Evolutionary conservation across 2,329 filamentous ascomycete genomes (phyloP).

Genomic region (Byssochlamys sp.): DNA sequence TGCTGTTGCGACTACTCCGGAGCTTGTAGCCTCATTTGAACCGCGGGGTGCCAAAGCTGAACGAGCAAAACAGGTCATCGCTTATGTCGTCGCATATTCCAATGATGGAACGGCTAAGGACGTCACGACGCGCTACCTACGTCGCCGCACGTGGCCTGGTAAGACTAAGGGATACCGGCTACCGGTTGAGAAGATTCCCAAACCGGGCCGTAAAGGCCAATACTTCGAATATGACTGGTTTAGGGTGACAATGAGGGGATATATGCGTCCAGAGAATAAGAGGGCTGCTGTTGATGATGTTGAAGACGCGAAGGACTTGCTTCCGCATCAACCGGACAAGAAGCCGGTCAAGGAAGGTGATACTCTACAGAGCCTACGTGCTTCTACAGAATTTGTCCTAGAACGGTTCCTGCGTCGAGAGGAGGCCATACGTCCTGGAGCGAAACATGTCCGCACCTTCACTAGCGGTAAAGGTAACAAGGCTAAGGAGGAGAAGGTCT

Average conservation of each 20-base stretch:
- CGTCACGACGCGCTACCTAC: slow-evolving; percentile 83
- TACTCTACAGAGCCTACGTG: slow-evolving; percentile 80
- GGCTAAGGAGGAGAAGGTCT: slow-evolving; percentile 69
- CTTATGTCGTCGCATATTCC: slow-evolving; percentile 76
- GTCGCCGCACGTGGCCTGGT: slow-evolving; percentile 69
- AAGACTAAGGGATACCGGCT: slow-evolving; percentile 80
- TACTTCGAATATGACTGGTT: slow-evolving; percentile 86
- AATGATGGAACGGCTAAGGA: slow-evolving; percentile 85
- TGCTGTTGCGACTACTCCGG: slow-evolving; percentile 60
- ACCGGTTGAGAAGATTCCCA: slow-evolving; percentile 65
- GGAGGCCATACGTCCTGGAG: slow-evolving; percentile 66
- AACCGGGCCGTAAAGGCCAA: slow-evolving; percentile 67
- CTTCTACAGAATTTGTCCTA: slow-evolving; percentile 73
- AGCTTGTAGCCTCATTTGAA: slow-evolving; percentile 66
- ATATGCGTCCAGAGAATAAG: slow-evolving; percentile 45
- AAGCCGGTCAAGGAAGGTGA: slow-evolving; percentile 66
- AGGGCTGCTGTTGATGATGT: slow-evolving; percentile 64
- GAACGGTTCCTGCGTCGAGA: slow-evolving; percentile 81
- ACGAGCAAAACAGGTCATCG: slow-evolving; percentile 76
- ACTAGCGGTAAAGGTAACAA: slow-evolving; percentile 64
- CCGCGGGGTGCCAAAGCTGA: slow-evolving; percentile 75
- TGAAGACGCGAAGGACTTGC: slow-evolving; percentile 70
- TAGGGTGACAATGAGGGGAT: slow-evolving; percentile 65
- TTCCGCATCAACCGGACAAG: slow-evolving; percentile 61
- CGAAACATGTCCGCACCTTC: slow-evolving; percentile 65